phyloP scores from a whole-genome alignment of 768 basidiomycete species.

The Suillus weaverae region DNA sequence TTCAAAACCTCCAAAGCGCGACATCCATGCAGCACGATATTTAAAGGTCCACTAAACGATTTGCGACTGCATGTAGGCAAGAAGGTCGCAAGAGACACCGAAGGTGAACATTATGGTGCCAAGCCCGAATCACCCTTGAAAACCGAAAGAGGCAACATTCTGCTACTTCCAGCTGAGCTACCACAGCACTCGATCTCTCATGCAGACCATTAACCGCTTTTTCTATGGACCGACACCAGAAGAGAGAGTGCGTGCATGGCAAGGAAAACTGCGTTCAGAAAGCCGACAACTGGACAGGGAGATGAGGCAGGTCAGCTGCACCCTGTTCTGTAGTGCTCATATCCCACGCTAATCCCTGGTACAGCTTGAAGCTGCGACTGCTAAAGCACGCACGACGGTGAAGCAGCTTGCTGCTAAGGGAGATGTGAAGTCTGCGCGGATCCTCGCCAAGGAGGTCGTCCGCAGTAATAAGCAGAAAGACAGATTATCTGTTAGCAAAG shows the following conservation, averaged over 20 bases:
- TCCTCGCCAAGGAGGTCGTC: constrained; percentile 93
- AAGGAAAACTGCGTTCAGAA: constrained; percentile 80
- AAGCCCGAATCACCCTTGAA: neutral
- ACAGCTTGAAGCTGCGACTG: constrained; percentile 80
- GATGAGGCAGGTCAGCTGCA: constrained; percentile 82
- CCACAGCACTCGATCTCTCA: constrained; percentile 29
- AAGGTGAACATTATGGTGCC: neutral
- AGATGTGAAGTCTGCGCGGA: constrained; percentile 88
- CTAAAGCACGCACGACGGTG: constrained; percentile 74
- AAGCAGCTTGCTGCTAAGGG: constrained; percentile 91
- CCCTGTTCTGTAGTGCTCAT: constrained; percentile 15
- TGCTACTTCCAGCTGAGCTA: neutral
- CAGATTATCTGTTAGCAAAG: constrained; percentile 88
- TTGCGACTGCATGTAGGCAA: neutral
- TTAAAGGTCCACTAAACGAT: neutral
- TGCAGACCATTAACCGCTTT: constrained; percentile 91
- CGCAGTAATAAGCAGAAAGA: constrained; percentile 94
- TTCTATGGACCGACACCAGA: constrained; percentile 96
- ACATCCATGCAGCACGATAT: neutral
- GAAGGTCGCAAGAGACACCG: neutral
- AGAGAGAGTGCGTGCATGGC: constrained; percentile 92
- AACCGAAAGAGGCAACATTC: constrained; percentile 6
- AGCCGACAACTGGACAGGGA: constrained; percentile 86
- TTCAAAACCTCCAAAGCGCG: neutral
- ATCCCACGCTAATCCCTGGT: constrained; percentile 15